Evolutionary conservation across 139 green algal genomes (phyloP), one percentile per base, ranked within the genome.

Genomic region (Haematococcus sp.): DNA sequence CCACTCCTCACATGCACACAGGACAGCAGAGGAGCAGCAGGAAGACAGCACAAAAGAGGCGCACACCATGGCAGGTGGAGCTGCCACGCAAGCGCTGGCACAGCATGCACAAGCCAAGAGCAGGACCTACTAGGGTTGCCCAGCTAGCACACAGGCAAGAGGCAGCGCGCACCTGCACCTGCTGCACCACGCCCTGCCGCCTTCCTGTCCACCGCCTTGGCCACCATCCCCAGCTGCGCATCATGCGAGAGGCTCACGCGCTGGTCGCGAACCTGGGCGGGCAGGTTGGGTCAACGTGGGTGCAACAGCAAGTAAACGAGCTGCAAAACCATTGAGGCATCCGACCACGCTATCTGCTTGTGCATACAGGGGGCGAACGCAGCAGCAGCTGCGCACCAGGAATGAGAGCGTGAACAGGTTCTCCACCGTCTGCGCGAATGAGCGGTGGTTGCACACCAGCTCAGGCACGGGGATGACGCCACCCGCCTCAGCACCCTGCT

Each of bases 391-490:
- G 7, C 84, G 70, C 46, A 95, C 89, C 73, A 97, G 83, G 84
- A 97, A 97, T 13, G 88, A 91, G 2, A 96, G 82, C 31, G 90
- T 85, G 69, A 97, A 97, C 19, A 92, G 46, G 77, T 97, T 97
- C 78, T 97, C 91, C 34, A 95, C 79, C 1, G 91, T 97, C 86
- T 97, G 90, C 0, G 86, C 80, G 78, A 94, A 97, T 70, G 64
- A 87, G 9, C 2, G 27, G 71, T 76, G 82, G 76, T 97, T 96
- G 54, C 87, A 68, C 19, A 86, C 74, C n/a, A 87, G 63, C 35
- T 83, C 63, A 0, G 58, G 58, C 27, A 86, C n/a, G 1, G 46
- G 70, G 40, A n/a, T 63, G 9, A 17, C 54, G 3, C 23, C 13
- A 35, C 28, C 46, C 43, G n/a, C 17, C 30, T 60, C 30, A 23